Evolutionary conservation across 768 basidiomycete species (phyloP).

Genomic region (Arthromyces matolae): DNA sequence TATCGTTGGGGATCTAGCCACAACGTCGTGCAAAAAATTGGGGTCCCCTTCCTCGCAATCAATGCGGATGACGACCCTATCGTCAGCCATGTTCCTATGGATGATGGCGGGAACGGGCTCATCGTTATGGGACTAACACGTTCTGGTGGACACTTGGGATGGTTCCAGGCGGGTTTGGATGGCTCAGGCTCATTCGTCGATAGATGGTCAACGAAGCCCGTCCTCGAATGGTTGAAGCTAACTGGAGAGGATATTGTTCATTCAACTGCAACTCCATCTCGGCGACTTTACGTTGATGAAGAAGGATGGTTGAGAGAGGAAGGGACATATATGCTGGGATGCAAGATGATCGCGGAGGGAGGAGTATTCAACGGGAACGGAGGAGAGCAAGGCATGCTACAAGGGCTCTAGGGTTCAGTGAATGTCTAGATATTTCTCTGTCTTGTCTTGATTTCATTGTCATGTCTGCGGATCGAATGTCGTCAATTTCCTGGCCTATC

Average conservation of each 20-base stretch:
- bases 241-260: conserved; percentile 49
- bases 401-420: conserved; percentile 61
- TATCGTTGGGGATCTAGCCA: conserved; percentile 58
- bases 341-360: conserved; percentile 52
- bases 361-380: conserved; percentile 50
- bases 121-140: conserved; percentile 60
- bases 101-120: conserved; percentile 48
- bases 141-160: conserved; percentile 77
- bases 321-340: conserved; percentile 53
- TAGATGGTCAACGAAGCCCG: conserved; percentile 70
- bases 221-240: conserved; percentile 67
- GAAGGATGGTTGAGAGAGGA: conserved; percentile 63
- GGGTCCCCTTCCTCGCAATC: conserved; percentile 71
- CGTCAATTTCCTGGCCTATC: too few relatives aligned
- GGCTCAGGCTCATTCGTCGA: conserved; percentile 33
- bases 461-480: too few relatives aligned
- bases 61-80: conserved; percentile 79
- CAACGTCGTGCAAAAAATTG: conserved; percentile 51
- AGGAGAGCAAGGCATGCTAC: conserved; percentile 51
- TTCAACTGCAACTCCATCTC: conserved; percentile 25
- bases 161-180: conserved; percentile 69
- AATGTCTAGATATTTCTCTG: too few relatives aligned
- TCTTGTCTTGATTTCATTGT: too few relatives aligned
- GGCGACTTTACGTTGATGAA: conserved; percentile 38
- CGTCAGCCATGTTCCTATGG: conserved; percentile 57